Percentiles rank a stretch among this genome's conserved stretches.
Conservation (phyloP, 371 early-diverging fungal genomes). For the Phascolomyces articulosus region DNA sequence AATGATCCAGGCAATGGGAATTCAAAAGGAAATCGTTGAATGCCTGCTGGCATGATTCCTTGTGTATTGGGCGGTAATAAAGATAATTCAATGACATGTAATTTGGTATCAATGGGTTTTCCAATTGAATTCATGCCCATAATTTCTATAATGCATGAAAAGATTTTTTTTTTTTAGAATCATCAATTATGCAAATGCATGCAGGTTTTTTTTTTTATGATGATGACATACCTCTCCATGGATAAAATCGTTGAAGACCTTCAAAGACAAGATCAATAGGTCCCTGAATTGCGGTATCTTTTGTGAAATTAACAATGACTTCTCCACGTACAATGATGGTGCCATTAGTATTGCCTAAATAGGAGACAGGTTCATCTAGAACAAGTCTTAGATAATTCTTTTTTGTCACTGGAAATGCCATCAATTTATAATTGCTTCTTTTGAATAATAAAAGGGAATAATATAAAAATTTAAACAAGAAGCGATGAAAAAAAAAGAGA, state of each 20-base stretch:
- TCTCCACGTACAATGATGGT: slow-evolving; percentile 48
- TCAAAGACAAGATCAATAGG: slow-evolving; percentile 44
- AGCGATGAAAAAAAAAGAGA: not conserved
- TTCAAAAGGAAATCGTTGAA: slow-evolving; percentile 49
- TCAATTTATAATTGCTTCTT: not conserved
- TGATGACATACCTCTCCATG: slow-evolving; percentile 35
- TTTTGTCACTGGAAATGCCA: not conserved
- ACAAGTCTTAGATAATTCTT: slow-evolving; percentile 29
- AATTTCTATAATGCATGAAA: slow-evolving; percentile 20
- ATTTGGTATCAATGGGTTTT: slow-evolving; percentile 33
- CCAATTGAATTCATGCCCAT: slow-evolving; percentile 26
- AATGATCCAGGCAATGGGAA: slow-evolving; percentile 43
- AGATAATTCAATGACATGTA: slow-evolving; percentile 40
- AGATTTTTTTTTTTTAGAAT: not conserved
- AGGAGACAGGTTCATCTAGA: slow-evolving; percentile 39
- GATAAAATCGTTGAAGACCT: slow-evolving; percentile 41
- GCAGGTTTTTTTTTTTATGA: not conserved
- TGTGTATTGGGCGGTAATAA: slow-evolving; percentile 39
- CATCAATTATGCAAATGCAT: not conserved
- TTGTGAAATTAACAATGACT: slow-evolving; percentile 39
- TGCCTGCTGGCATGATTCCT: slow-evolving; percentile 46
- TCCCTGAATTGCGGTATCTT: slow-evolving; percentile 41
- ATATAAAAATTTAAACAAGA: not conserved
- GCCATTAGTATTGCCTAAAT: slow-evolving; percentile 34
- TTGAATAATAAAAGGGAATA: not conserved